Evolutionary conservation across 345 rosid species (phyloP).

Genomic region (Pistacia integerrima): DNA sequence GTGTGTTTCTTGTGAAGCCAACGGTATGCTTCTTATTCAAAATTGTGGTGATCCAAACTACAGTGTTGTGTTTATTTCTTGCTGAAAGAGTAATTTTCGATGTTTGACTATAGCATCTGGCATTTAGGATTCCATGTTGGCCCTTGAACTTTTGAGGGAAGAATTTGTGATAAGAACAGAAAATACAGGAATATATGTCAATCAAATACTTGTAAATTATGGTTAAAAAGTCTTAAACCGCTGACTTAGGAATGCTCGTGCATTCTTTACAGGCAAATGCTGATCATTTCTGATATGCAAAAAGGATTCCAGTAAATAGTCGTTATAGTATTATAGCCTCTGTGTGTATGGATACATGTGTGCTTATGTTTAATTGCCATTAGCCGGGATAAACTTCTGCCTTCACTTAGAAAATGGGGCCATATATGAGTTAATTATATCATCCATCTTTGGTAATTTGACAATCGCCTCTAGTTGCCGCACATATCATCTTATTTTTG

Average conservation of each 20-base stretch:
- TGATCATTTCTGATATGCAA: not conserved
- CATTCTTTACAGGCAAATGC: not conserved
- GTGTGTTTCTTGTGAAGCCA: slow-evolving; percentile 44
- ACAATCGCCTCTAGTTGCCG: slow-evolving; percentile 1
- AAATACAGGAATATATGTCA: not conserved
- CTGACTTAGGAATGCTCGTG: not conserved
- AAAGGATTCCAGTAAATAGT: not conserved
- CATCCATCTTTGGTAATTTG: not conserved
- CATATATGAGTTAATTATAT: not conserved
- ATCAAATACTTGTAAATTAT: not conserved
- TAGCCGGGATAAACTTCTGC: not conserved
- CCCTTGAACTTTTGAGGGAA: not conserved
- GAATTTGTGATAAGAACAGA: not conserved
- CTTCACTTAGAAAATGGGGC: slow-evolving; percentile 8
- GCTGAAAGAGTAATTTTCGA: not conserved
- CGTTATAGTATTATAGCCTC: too few species aligned
- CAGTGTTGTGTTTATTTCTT: not conserved
- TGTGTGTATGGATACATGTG: too few species aligned
- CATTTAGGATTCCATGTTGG: not conserved
- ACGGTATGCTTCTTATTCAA: slow-evolving; percentile 36
- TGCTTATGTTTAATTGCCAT: not conserved
- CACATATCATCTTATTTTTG: not conserved
- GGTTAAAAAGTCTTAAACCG: not conserved
- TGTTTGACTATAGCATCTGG: not conserved
- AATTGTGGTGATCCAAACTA: not conserved